Evolutionary conservation across 2,329 filamentous ascomycete genomes (phyloP).

Genomic region (Beauveria bassiana): DNA sequence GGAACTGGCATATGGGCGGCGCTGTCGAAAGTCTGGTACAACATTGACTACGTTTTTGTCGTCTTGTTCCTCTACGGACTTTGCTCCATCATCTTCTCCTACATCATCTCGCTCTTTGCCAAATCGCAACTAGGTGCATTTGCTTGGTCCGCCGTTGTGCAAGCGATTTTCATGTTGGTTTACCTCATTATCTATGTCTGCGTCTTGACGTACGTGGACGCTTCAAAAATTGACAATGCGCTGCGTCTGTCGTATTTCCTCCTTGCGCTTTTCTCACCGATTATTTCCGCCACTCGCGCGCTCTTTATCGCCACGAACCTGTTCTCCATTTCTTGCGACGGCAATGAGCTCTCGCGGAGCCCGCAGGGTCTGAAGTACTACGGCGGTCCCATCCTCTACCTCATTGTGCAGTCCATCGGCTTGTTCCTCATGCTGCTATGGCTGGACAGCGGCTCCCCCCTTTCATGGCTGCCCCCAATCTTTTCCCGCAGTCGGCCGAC

Average conservation of each 20-base stretch:
- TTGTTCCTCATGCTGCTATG: slow-evolving; percentile 69
- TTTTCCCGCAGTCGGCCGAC: slow-evolving; percentile 25
- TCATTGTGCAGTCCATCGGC: slow-evolving; percentile 64
- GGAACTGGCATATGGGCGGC: slow-evolving; percentile 62
- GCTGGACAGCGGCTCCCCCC: slow-evolving; percentile 67
- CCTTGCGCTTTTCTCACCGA: slow-evolving; percentile 65
- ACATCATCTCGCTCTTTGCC: slow-evolving; percentile 73
- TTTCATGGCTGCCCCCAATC: slow-evolving; percentile 41
- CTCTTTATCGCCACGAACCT: slow-evolving; percentile 74
- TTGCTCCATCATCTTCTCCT: slow-evolving; percentile 66
- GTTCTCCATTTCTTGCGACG: slow-evolving; percentile 72
- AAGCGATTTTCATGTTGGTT: slow-evolving; percentile 62
- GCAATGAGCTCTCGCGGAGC: slow-evolving; percentile 53
- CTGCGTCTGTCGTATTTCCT: slow-evolving; percentile 68
- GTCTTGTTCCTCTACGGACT: slow-evolving; percentile 76
- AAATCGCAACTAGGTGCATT: slow-evolving; percentile 76
- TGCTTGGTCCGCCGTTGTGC: slow-evolving; percentile 70
- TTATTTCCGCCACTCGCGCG: slow-evolving; percentile 65
- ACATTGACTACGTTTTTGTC: slow-evolving; percentile 73
- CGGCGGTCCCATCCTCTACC: slow-evolving; percentile 77
- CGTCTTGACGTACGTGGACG: slow-evolving; percentile 66
- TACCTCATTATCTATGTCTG: slow-evolving; percentile 66
- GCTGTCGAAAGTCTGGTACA: slow-evolving; percentile 62
- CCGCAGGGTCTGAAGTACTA: slow-evolving; percentile 67
- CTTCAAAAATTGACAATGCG: slow-evolving; percentile 58